Evolutionary conservation across 306 rosid genomes (phyloP).

Genomic region (Prunus mira): DNA sequence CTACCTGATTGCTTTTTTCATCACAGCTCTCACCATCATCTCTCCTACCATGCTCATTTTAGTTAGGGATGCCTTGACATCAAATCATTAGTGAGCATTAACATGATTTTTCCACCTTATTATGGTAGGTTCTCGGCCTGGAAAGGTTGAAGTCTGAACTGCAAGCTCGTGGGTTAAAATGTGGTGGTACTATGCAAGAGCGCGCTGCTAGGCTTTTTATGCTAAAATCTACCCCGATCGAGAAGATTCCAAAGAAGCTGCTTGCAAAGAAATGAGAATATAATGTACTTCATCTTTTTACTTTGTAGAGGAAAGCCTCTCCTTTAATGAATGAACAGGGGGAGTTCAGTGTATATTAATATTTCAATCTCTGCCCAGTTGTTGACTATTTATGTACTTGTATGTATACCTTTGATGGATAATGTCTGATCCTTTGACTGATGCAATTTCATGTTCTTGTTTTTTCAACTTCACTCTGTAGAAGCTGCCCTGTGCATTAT

Average conservation of each 20-base stretch:
- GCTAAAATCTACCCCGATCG: slow-evolving; percentile 68
- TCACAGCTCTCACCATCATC: neutral
- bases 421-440: neutral
- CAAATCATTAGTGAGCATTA: neutral
- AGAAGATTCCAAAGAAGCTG: slow-evolving; percentile 79
- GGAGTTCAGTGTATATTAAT: neutral
- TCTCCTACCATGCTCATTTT: neutral
- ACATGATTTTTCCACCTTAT: neutral
- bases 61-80: neutral
- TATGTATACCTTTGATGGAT: slow-evolving; percentile 7
- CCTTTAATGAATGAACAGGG: slow-evolving; percentile 9
- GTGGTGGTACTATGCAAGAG: slow-evolving; percentile 89
- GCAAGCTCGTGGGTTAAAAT: slow-evolving; percentile 75
- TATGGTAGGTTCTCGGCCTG: slow-evolving; percentile 67
- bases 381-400: neutral
- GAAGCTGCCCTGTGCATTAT: neutral
- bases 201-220: slow-evolving; percentile 92
- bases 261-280: slow-evolving; percentile 65
- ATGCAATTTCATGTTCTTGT: neutral
- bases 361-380: slow-evolving; percentile 6
- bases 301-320: neutral
- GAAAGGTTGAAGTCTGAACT: slow-evolving; percentile 79
- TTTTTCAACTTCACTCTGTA: neutral
- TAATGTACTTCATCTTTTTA: neutral
- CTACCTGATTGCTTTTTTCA: neutral